These are phyloP conservation scores for Corymbia citriodora DNA, from an alignment of 441 rosid genomes.

Conservation along the genomic window DNA sequence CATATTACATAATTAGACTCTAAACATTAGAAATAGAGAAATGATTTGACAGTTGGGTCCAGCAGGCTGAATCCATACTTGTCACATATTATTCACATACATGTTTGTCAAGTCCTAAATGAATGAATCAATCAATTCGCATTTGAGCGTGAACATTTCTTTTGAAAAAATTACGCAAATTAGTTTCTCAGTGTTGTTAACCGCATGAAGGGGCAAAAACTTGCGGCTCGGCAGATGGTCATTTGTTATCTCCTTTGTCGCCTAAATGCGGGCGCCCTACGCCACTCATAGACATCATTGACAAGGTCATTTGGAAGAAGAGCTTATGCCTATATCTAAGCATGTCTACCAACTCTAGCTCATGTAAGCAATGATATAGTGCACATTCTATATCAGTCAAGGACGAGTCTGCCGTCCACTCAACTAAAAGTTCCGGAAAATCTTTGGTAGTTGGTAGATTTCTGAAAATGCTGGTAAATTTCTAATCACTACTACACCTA, in stretches of 20 bases:
- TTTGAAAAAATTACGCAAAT: not conserved
- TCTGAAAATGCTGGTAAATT: not conserved
- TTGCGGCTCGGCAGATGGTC: not conserved
- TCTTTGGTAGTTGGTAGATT: not conserved
- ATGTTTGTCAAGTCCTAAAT: not conserved
- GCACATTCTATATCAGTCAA: no score
- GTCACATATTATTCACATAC: not conserved
- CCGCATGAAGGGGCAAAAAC: not conserved
- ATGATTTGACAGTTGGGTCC: not conserved
- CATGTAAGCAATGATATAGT: not conserved
- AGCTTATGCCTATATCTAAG: not conserved
- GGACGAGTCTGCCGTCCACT: not conserved
- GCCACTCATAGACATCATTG: not conserved
- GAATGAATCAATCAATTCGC: not conserved
- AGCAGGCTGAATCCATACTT: not conserved
- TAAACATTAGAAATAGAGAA: not conserved
- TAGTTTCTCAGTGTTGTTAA: not conserved
- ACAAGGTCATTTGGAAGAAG: not conserved
- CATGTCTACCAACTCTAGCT: not conserved
- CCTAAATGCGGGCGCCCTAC: not conserved
- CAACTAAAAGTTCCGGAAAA: not conserved
- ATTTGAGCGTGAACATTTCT: not conserved
- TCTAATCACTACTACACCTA: not conserved
- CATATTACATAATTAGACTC: conserved; percentile 12
- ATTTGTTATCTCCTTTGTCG: not conserved